Percentiles rank a stretch among this genome's conserved stretches.
These are phyloP conservation scores for Urtica urens DNA, from an alignment of 306 rosid species.

Conservation along the genomic window DNA sequence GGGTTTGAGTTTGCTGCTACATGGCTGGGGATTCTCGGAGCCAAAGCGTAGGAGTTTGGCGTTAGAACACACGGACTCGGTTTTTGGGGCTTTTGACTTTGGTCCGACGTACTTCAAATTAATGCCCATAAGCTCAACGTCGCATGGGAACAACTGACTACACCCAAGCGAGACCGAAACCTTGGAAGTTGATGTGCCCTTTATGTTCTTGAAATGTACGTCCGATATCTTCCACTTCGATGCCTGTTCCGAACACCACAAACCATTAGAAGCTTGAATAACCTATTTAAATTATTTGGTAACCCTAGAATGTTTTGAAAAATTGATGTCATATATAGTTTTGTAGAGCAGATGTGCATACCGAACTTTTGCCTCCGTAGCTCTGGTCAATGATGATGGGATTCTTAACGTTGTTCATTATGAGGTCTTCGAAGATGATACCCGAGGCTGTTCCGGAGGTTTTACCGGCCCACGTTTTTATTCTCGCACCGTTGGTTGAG, in stretches of 20 bases:
- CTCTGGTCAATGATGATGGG: conserved; percentile 57
- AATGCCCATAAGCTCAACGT: conserved; percentile 30
- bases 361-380: conserved; percentile 22
- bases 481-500: conserved; percentile 66
- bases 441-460: conserved; percentile 22
- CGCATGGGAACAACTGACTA: conserved; percentile 40
- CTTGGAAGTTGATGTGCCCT: conserved; percentile 35
- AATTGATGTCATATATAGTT: no score
- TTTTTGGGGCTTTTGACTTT: neutral
- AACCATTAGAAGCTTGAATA: neutral
- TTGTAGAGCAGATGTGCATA: neutral
- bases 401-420: conserved; percentile 33
- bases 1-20: conserved; percentile 7
- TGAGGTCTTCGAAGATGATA: conserved; percentile 34
- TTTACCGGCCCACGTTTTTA: conserved; percentile 39
- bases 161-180: conserved; percentile 39
- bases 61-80: conserved; percentile 30
- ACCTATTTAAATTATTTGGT: no score
- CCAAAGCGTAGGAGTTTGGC: conserved; percentile 35
- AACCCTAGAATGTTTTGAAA: no score
- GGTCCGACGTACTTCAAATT: conserved; percentile 21
- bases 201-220: conserved; percentile 46
- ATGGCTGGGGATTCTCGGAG: conserved; percentile 31
- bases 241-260: neutral
- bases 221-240: conserved; percentile 51